Evolutionary conservation across 345 rosid species (phyloP).

Genomic region (Sisymbrium altissimum): DNA sequence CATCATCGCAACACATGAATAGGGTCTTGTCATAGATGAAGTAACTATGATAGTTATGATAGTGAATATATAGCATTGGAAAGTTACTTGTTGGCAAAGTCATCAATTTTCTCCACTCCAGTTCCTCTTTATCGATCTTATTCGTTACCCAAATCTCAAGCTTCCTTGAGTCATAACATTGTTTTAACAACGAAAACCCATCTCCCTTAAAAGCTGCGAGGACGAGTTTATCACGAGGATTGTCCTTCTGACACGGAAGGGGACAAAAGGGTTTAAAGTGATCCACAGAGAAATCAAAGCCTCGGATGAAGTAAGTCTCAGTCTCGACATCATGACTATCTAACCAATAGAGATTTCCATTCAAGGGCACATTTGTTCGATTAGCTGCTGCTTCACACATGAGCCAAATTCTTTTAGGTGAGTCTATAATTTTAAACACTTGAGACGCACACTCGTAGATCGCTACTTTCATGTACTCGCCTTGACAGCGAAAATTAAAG

Average conservation of each 20-base stretch:
- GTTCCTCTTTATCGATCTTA: background rate
- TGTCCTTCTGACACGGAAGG: background rate
- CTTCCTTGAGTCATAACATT: background rate
- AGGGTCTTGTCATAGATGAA: slow-evolving; percentile 5
- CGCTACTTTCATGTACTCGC: background rate
- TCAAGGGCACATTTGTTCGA: background rate
- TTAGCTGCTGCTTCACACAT: background rate
- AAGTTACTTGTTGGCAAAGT: background rate
- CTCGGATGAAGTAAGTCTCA: background rate
- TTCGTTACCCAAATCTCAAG: background rate
- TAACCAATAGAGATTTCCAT: slow-evolving; percentile 5
- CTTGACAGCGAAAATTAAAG: background rate
- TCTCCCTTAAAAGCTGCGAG: background rate
- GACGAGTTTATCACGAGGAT: background rate
- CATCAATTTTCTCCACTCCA: background rate
- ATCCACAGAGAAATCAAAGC: background rate
- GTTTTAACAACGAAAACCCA: background rate
- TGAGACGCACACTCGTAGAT: background rate
- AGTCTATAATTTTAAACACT: background rate
- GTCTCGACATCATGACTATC: background rate
- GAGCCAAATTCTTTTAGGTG: background rate
- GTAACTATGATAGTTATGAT: background rate
- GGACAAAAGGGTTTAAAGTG: background rate
- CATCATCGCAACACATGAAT: background rate
- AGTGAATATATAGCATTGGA: background rate